Base-by-base conservation (phyloP, 2,329 filamentous ascomycete genomes). In the Aspergillus arachidicola region DNA sequence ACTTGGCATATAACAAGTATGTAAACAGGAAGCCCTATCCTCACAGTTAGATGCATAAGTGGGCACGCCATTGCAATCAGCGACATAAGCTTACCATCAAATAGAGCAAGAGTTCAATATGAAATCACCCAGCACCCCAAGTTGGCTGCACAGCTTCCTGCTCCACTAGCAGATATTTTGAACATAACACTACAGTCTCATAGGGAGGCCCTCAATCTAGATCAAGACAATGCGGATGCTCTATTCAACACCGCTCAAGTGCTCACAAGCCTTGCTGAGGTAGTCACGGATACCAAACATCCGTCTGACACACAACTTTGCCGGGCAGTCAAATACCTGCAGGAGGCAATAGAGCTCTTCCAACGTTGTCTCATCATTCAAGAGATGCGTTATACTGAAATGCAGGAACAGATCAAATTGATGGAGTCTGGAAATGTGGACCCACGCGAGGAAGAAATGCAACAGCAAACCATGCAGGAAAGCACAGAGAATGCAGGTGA, bases 1-100 rank as follows among this genome's bases (percentile, higher is more conserved):
- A 92, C 76, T 81, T 92, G 41, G 89, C 89, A 12, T 92, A 92
- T 75, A 92, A 92, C 75, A 91, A 91, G 86, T 89, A 76, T 69
- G 84, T 78, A 36, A n/a, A 19, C 28, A 36, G 38, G 11, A 14
- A 21, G 23, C 21, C 21, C 28, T n/a, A 36, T 26, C 21, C n/a
- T 45, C 28, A 51, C 28, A 21, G 28, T 11, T n/a, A 34, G 32
- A 11, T n/a, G 34, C 51, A 26, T 21, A 16, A 19, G 36, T 14
- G n/a, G 32, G 14, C 32, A 38, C 3, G 14, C 32, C 7, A 36
- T 36, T 32, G n/a, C 36, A 11, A 43, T 32, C 23, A 23, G n/a
- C 16, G 46, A 63, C 63, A 63, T 32, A 61, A 56, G 56, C 57
- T 64, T 57, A 69, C 58, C 62, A 48, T 23, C 48, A n/a, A 45